These are phyloP conservation scores for Globisporangium abappressorium DNA, from an alignment of 352 stramenopile species.

Conservation along the genomic window DNA sequence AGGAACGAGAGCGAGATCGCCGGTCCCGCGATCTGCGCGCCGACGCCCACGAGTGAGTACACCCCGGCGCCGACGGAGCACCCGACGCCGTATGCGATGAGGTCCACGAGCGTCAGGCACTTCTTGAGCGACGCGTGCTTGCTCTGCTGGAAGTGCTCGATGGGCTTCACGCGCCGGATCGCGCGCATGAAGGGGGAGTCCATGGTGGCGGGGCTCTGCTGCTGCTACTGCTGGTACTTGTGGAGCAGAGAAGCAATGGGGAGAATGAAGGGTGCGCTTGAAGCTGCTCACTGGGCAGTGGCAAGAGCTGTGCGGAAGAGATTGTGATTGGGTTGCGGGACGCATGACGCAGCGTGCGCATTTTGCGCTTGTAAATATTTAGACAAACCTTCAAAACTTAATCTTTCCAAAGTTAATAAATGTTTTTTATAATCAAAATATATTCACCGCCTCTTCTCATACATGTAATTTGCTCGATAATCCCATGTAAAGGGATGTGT, in stretches of 20 bases:
- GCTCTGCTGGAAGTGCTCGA: constrained; percentile 49
- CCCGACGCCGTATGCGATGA: constrained; percentile 89
- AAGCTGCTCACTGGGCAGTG: neutral
- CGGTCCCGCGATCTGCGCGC: constrained; percentile 80
- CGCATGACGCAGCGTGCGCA: neutral
- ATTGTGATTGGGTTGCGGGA: neutral
- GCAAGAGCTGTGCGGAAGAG: neutral
- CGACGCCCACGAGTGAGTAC: constrained; percentile 89
- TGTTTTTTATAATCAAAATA: too few species aligned
- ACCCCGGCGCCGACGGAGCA: constrained; percentile 91
- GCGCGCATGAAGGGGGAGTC: constrained; percentile 42
- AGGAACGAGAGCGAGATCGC: constrained; percentile 91
- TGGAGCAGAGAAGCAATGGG: neutral
- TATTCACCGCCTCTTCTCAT: too few species aligned
- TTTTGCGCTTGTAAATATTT: neutral
- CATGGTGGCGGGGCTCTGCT: constrained; percentile 21
- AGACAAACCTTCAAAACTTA: too few species aligned
- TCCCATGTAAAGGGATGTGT: too few species aligned
- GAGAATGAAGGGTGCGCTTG: neutral
- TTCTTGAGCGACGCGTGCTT: constrained; percentile 39
- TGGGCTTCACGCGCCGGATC: constrained; percentile 67
- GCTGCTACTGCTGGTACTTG: neutral
- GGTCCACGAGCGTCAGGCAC: constrained; percentile 70
- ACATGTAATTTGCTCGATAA: too few species aligned
- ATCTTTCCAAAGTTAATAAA: too few species aligned